Percentiles rank a stretch among this genome's conserved stretches.
Conservation (phyloP, 192 early-diverging fungal species). For the Coemansia sp. region DNA sequence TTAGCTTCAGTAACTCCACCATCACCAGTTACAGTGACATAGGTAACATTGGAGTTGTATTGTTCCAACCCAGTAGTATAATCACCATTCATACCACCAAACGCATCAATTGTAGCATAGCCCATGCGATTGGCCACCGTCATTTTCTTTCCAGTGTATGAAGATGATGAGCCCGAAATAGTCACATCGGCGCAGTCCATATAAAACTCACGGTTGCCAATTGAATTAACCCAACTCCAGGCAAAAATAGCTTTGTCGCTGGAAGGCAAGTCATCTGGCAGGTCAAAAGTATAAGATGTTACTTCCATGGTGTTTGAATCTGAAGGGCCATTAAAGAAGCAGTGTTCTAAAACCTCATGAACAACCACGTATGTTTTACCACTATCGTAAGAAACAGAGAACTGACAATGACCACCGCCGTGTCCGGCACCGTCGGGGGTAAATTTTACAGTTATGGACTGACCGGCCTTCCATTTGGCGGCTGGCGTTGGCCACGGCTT, state of each 20-base stretch:
- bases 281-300: constrained; percentile 40
- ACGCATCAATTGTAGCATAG: constrained; percentile 57
- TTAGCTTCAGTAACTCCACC: background rate
- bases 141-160: constrained; percentile 54
- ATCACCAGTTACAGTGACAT: background rate
- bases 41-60: constrained; percentile 17
- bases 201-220: constrained; percentile 71
- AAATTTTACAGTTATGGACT: constrained; percentile 43
- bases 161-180: constrained; percentile 44
- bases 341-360: constrained; percentile 50
- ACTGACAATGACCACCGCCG: constrained; percentile 61
- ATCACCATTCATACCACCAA: constrained; percentile 19
- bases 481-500: constrained; percentile 35
- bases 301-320: constrained; percentile 11
- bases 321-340: constrained; percentile 27
- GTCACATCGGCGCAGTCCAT: constrained; percentile 70
- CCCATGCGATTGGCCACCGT: constrained; percentile 56
- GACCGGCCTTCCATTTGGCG: constrained; percentile 50
- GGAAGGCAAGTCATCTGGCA: constrained; percentile 55
- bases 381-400: constrained; percentile 59
- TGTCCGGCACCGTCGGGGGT: constrained; percentile 41
- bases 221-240: constrained; percentile 72
- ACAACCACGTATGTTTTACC: constrained; percentile 56
- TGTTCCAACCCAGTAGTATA: constrained; percentile 33
- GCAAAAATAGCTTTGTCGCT: constrained; percentile 49